Percentiles rank a stretch among this genome's conserved stretches.
These are phyloP conservation scores for Cnidoscolus chayamansa DNA, from an alignment of 441 rosid genomes.

Conservation along the genomic window DNA sequence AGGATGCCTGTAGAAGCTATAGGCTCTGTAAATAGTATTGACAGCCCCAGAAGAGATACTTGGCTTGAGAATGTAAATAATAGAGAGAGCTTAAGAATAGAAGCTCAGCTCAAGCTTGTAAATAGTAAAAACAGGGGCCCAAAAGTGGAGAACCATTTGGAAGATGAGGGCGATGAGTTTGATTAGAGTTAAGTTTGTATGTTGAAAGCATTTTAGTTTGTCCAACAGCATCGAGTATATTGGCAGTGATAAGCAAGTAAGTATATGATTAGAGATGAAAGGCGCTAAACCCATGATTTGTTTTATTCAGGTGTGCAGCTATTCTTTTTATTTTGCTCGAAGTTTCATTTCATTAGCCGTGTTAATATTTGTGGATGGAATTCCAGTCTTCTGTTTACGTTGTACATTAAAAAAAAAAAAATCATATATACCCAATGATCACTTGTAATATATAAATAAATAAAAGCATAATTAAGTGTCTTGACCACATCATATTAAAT, in stretches of 20 bases:
- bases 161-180: conserved; percentile 51
- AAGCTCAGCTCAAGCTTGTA: conserved; percentile 52
- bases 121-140: conserved; percentile 41
- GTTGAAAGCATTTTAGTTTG: too few species aligned
- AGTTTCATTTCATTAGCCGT: conserved; percentile 32
- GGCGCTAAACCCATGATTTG: background rate
- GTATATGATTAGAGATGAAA: too few species aligned
- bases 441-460: conserved; percentile 35
- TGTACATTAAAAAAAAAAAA: conserved; percentile 33
- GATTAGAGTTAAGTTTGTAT: conserved; percentile 47
- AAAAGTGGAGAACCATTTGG: conserved; percentile 49
- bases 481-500: too few species aligned
- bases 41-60: conserved; percentile 26
- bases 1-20: conserved; percentile 31
- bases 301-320: conserved; percentile 40
- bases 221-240: too few species aligned
- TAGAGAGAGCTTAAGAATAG: conserved; percentile 41
- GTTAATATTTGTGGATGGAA: conserved; percentile 37
- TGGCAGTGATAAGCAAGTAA: too few species aligned
- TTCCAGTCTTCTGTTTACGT: conserved; percentile 17
- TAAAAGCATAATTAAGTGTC: background rate
- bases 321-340: conserved; percentile 41
- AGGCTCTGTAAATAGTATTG: conserved; percentile 46
- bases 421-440: conserved; percentile 22
- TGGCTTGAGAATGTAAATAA: conserved; percentile 56